Evolutionary conservation across 2,329 filamentous ascomycete genomes (phyloP).

Genomic region (Phialophora expanda): DNA sequence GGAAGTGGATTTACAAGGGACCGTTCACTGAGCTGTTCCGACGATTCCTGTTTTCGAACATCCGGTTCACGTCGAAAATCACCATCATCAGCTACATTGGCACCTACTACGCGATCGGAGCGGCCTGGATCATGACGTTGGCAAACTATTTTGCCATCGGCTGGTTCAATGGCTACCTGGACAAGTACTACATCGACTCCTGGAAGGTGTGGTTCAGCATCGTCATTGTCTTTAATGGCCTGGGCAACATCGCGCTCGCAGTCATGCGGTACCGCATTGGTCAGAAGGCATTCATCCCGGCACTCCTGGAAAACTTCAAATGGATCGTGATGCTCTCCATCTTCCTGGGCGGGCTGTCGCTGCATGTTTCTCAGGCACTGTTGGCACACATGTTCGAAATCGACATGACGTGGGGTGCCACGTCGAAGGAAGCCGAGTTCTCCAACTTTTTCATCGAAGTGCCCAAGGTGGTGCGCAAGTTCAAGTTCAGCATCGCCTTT

Average conservation of each 20-base stretch:
- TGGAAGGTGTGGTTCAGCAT: constrained; percentile 69
- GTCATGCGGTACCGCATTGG: constrained; percentile 67
- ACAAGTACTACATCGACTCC: constrained; percentile 70
- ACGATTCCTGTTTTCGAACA: constrained; percentile 73
- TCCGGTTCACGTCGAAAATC: constrained; percentile 63
- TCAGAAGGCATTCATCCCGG: constrained; percentile 57
- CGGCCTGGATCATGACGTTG: constrained; percentile 67
- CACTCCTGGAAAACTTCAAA: constrained; percentile 64
- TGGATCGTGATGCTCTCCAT: constrained; percentile 70
- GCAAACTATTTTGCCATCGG: constrained; percentile 74
- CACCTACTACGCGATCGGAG: constrained; percentile 75
- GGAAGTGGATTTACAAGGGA: constrained; percentile 72
- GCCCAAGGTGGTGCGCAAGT: constrained; percentile 76
- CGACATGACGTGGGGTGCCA: constrained; percentile 82
- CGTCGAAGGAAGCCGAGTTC: constrained; percentile 72
- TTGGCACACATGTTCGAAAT: constrained; percentile 84
- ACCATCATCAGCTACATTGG: constrained; percentile 74
- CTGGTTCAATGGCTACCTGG: constrained; percentile 70
- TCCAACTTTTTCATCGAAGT: constrained; percentile 86
- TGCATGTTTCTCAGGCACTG: constrained; percentile 80
- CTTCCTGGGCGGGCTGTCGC: constrained; percentile 79
- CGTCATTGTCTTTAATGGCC: constrained; percentile 67
- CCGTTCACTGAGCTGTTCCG: constrained; percentile 82
- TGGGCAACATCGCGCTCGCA: constrained; percentile 67
- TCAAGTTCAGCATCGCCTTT: constrained; percentile 64